Conservation (phyloP, 202 grass and related monocot genomes). For the Hordeum pubiflorum region DNA sequence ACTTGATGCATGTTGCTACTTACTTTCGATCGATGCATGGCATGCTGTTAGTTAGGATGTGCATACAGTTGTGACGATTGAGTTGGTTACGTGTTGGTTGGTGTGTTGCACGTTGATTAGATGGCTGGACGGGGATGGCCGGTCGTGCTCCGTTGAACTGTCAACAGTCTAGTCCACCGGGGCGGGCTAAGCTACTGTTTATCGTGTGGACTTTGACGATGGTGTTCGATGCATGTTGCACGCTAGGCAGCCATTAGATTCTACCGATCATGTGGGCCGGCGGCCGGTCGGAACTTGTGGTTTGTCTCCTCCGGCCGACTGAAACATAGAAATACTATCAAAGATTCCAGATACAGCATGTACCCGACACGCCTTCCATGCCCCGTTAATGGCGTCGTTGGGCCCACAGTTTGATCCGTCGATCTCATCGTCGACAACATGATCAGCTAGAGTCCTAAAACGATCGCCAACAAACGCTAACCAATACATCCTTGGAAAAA, state of each 20-base stretch:
- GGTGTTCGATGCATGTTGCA: neutral
- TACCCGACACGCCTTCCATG: too few relatives aligned
- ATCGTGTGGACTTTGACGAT: neutral
- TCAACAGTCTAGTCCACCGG: neutral
- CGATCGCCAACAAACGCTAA: too few relatives aligned
- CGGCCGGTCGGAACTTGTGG: neutral
- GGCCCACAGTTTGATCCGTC: too few relatives aligned
- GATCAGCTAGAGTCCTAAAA: too few relatives aligned
- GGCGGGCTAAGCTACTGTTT: neutral
- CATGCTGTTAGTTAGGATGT: neutral
- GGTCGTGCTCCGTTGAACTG: neutral
- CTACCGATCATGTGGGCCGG: neutral
- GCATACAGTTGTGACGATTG: too few relatives aligned
- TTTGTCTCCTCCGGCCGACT: neutral
- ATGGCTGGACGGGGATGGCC: neutral
- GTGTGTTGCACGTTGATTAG: neutral
- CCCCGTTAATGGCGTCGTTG: too few relatives aligned
- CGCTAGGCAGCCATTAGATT: neutral
- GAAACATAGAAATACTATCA: neutral
- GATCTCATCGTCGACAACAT: too few relatives aligned
- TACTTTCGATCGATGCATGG: neutral
- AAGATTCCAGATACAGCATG: neutral
- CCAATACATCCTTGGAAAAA: too few relatives aligned
- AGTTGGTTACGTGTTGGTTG: neutral
- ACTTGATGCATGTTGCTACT: neutral